Base-by-base conservation (phyloP, 1,284 basidiomycete genomes). In the Tilletia setariae region DNA sequence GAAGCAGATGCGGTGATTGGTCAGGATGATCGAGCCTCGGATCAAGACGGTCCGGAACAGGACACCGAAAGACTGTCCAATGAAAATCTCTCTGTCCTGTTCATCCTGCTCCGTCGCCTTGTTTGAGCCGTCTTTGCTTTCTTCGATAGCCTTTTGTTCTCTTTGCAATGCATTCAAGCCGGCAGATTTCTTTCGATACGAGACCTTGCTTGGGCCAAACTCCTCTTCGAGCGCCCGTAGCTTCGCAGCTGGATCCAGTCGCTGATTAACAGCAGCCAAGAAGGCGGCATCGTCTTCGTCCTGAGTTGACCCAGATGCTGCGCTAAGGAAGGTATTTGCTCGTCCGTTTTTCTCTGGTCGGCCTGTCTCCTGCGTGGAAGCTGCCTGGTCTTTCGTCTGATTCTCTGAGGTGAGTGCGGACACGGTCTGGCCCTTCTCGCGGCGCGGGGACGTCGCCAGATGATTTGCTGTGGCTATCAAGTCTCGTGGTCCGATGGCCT, bases 1-100 rank as follows among this genome's bases (percentile, higher is more conserved):
- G 64, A 78, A 80, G 68, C 73, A 75, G 49, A 80, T 42, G 16
- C 78, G 72, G 53, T 75, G 76, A 44, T 65, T 72, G 44, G 79
- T 79, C 43, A 80, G 70, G 51, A 74, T 66, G 21, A 78, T 67
- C 42, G 64, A 68, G n/a, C 79, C 79, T 30, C 74, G 73, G 69
- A 80, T 75, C 19, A 77, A 62, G 1, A 80, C 76, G 4, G 74
- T 75, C 53, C 76, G 71, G 67, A 75, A 67, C 8, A 80, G 69
- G 2, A 79, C 69, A 23, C 68, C 74, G 23, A 28, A 28, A 19
- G 23, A 21, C n/a, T 67, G 64, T 43, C 70, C 67, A 62, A 75
- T 70, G 16, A 61, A 66, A 46, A 76, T 69, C 65, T 72, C 73
- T 62, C 67, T 68, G 47, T 80, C 76, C n/a, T 70, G 67, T 44